These are phyloP conservation scores for Boehmeria nivea DNA, from an alignment of 306 rosid genomes.

Conservation along the genomic window DNA sequence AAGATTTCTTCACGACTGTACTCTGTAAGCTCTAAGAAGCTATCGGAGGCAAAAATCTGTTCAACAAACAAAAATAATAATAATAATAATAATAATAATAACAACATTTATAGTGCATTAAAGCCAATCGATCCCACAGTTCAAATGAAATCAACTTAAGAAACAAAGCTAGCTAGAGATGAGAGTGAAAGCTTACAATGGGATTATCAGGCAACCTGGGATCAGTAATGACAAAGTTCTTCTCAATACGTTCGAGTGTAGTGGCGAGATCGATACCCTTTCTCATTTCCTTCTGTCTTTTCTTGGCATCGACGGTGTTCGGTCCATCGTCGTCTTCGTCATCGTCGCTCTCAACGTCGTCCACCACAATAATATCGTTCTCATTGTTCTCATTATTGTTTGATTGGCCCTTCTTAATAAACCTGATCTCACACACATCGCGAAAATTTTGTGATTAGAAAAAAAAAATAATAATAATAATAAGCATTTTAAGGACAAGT, in stretches of 20 bases:
- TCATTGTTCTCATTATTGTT: slow-evolving; percentile 24
- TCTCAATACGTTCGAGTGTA: slow-evolving; percentile 96
- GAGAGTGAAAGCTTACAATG: slow-evolving; percentile 61
- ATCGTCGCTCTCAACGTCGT: slow-evolving; percentile 33
- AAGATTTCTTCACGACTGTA: slow-evolving; percentile 94
- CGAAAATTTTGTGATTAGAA: too few species aligned
- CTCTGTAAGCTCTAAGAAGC: slow-evolving; percentile 95
- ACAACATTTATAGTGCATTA: too few species aligned
- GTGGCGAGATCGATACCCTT: slow-evolving; percentile 98
- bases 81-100: background rate
- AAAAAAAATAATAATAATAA: too few species aligned
- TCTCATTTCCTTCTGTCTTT: slow-evolving; percentile 69
- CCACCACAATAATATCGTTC: slow-evolving; percentile 25
- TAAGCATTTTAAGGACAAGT: too few species aligned
- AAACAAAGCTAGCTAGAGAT: too few species aligned
- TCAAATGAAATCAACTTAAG: too few species aligned
- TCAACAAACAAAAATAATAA: slow-evolving; percentile 11
- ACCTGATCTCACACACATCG: slow-evolving; percentile 42
- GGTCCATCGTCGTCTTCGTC: slow-evolving; percentile 45
- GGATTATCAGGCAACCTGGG: slow-evolving; percentile 99
- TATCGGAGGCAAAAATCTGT: slow-evolving; percentile 96
- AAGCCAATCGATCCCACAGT: too few species aligned
- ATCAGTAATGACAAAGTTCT: slow-evolving; percentile 96
- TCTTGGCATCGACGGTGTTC: slow-evolving; percentile 50
- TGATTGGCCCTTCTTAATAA: slow-evolving; percentile 55